Base-by-base conservation (phyloP, 805 yeast genomes). In the Ascoidea tarda region DNA sequence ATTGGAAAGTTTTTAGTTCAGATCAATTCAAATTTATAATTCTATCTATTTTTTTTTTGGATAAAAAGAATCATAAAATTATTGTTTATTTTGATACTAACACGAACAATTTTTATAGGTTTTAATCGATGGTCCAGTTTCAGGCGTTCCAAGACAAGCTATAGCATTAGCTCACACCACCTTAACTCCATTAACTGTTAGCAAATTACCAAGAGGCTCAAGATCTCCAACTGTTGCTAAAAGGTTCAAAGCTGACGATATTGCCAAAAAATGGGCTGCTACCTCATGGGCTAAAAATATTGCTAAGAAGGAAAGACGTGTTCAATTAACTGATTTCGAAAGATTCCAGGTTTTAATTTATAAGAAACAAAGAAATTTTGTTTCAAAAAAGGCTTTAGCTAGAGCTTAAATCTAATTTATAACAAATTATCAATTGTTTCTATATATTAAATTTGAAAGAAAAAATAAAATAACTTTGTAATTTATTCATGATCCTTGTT, bases 311-410 rank as follows among this genome's bases (percentile, higher is more conserved):
- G 83, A 85, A 75, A 87, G 83, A 76, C 87, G 99, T 82, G 75
- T 95, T 68, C 78, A 83, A 70, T 85, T 95, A 74, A 71, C 91
- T 65, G 99, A 93, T 77, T 93, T 93, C 69, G 96, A 93, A 81
- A 90, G 99, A 84, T 93, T 93, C 96, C 96, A 91, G 82, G 99
- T 91, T 66, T 72, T 86, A 74, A 95, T 89, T 66, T 82, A 89
- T 74, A 93, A 86, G 86, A 93, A 91, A 84, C 97, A 95, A 82
- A 88, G 87, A 78, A 86, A 89, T 78, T 84, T 74, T 73, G 87
- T 89, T 76, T 91, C 88, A 69, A 87, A 85, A 80, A 90, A 88
- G 82, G 95, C 95, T 75, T 52, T 49, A 52, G 42, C 44, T 38
- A 38, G 14, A 38, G 44, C 44, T 10, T 38, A 38, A 14, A 38